These are phyloP conservation scores for Gnetum montanum DNA, from an alignment of 75 land plant species.

Conservation along the genomic window DNA sequence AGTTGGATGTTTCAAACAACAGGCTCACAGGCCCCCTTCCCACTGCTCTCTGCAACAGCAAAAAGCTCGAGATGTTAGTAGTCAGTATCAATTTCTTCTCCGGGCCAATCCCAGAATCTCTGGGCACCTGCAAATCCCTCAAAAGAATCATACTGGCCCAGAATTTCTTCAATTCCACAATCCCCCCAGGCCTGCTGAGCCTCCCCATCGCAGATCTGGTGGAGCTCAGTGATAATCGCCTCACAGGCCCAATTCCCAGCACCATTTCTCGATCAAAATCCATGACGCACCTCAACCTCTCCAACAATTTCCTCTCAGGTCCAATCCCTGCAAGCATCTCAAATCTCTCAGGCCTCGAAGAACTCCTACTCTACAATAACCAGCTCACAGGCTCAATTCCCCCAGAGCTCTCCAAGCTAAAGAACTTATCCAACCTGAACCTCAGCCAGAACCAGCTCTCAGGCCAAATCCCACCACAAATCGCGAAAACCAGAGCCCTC, in stretches of 20 bases:
- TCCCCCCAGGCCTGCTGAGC: slow-evolving; percentile 50
- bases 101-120: slow-evolving; percentile 50
- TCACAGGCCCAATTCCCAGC: slow-evolving; percentile 41
- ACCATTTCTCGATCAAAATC: slow-evolving; percentile 13
- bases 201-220: slow-evolving; percentile 38
- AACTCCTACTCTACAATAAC: slow-evolving; percentile 39
- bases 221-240: slow-evolving; percentile 45
- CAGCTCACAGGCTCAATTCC: slow-evolving; percentile 50
- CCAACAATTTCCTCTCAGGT: slow-evolving; percentile 43
- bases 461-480: slow-evolving; percentile 45
- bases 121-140: slow-evolving; percentile 40
- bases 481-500: slow-evolving; percentile 30
- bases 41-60: slow-evolving; percentile 30
- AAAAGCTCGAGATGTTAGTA: slow-evolving; percentile 32
- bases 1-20: slow-evolving; percentile 51
- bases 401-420: slow-evolving; percentile 17
- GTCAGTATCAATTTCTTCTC: slow-evolving; percentile 42
- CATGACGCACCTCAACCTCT: slow-evolving; percentile 25
- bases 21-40: slow-evolving; percentile 58
- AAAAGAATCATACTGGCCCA: slow-evolving; percentile 36
- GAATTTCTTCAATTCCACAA: slow-evolving; percentile 52
- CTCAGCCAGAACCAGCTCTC: slow-evolving; percentile 52
- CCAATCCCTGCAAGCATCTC: slow-evolving; percentile 35
- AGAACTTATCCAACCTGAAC: slow-evolving; percentile 27
- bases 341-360: slow-evolving; percentile 30